These are phyloP conservation scores for Graphilbum sp. DNA, from an alignment of 2,329 filamentous ascomycete species.

Conservation along the genomic window DNA sequence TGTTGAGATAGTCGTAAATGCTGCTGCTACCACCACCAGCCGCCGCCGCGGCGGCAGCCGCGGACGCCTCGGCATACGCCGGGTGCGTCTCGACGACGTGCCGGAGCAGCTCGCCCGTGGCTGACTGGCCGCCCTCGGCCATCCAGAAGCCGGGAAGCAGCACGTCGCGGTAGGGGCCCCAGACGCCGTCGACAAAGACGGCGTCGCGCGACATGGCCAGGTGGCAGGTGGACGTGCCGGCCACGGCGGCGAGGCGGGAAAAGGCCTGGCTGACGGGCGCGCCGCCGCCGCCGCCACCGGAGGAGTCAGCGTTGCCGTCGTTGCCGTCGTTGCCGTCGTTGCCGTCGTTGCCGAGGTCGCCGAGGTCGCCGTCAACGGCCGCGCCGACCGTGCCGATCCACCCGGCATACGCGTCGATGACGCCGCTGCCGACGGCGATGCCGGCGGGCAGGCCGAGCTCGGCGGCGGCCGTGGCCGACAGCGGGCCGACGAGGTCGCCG, in stretches of 20 bases:
- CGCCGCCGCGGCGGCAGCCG: constrained; percentile 60
- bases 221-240: constrained; percentile 94
- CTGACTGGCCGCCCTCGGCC: constrained; percentile 91
- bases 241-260: constrained; percentile 80
- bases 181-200: constrained; percentile 88
- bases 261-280: constrained; percentile 91
- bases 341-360: constrained; percentile 13
- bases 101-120: constrained; percentile 85
- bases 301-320: background rate
- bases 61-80: constrained; percentile 61
- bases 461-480: constrained; percentile 67
- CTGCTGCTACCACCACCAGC: constrained; percentile 41
- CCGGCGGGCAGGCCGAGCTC: constrained; percentile 75
- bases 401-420: constrained; percentile 95
- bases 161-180: constrained; percentile 93
- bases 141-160: constrained; percentile 89
- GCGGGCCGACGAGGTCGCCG: constrained; percentile 72
- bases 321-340: constrained; percentile 38
- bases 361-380: constrained; percentile 44
- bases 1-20: constrained; percentile 91
- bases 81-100: constrained; percentile 93
- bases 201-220: constrained; percentile 87
- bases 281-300: constrained; percentile 30
- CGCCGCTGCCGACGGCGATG: constrained; percentile 85
- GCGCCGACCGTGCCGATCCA: constrained; percentile 99